phyloP scores from a whole-genome alignment of 2,329 filamentous ascomycete genomes.

The Pseudopithomyces chartarum region DNA sequence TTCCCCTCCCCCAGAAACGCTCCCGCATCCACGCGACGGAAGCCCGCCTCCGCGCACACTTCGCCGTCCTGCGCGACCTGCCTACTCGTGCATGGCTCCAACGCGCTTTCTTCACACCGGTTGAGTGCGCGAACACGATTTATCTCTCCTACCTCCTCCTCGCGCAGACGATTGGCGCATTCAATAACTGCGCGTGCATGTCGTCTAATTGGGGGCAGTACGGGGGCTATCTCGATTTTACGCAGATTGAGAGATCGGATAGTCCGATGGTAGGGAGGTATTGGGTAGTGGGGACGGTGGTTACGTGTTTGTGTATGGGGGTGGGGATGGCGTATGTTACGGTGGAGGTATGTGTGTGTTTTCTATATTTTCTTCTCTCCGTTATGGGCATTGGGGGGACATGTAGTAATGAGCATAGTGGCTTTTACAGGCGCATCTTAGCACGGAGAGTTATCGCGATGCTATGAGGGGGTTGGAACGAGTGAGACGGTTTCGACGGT shows the following conservation, averaged over 20 bases:
- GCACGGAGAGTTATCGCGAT: too few relatives aligned
- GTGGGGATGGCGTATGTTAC: slow-evolving; percentile 45
- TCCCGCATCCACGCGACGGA: slow-evolving; percentile 14
- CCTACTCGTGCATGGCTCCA: too few relatives aligned
- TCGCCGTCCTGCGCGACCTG: too few relatives aligned
- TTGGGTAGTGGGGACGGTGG: slow-evolving; percentile 40
- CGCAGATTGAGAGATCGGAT: slow-evolving; percentile 38
- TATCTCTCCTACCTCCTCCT: slow-evolving; percentile 47
- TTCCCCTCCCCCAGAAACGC: too few relatives aligned
- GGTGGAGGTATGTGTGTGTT: too few relatives aligned
- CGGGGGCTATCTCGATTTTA: slow-evolving; percentile 52
- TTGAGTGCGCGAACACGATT: slow-evolving; percentile 44
- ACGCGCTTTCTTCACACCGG: slow-evolving; percentile 32
- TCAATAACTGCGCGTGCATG: slow-evolving; percentile 50
- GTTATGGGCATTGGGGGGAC: too few relatives aligned
- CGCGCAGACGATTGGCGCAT: slow-evolving; percentile 50
- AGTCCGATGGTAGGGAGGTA: slow-evolving; percentile 33
- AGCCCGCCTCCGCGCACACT: too few relatives aligned
- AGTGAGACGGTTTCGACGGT: too few relatives aligned
- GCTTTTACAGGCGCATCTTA: too few relatives aligned
- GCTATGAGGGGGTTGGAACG: too few relatives aligned
- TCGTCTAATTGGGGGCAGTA: slow-evolving; percentile 43
- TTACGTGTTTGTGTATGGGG: slow-evolving; percentile 36
- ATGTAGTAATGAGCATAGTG: too few relatives aligned
- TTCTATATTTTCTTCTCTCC: too few relatives aligned